Evolutionary conservation across 2,329 filamentous ascomycete species (phyloP).

Genomic region (Teratosphaeria zuluensis): DNA sequence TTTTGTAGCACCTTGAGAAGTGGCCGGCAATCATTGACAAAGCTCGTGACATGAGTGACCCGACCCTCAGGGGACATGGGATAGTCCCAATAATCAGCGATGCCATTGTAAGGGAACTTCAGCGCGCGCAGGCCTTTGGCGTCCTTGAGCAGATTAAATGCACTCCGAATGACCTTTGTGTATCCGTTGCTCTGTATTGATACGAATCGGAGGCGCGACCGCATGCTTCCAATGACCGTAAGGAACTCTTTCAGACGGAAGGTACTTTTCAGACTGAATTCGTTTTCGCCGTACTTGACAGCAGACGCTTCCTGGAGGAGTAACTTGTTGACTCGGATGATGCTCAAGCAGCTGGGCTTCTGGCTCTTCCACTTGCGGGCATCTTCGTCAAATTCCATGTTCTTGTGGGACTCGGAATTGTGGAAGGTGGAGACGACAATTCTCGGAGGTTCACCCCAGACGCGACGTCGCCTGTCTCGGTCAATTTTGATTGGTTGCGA

Average conservation of each 20-base stretch:
- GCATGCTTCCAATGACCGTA: background rate
- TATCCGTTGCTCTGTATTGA: background rate
- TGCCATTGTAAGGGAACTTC: background rate
- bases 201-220: background rate
- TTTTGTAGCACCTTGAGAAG: background rate
- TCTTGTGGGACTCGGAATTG: background rate
- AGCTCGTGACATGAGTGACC: background rate
- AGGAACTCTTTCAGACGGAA: slow-evolving; percentile 1
- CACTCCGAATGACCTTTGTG: background rate
- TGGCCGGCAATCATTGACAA: background rate
- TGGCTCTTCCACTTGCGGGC: background rate
- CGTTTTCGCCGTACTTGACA: slow-evolving; percentile 5
- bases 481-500: background rate
- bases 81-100: background rate
- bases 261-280: background rate
- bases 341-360: background rate
- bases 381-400: background rate
- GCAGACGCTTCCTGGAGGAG: slow-evolving; percentile 1
- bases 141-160: background rate
- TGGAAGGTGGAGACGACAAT: background rate
- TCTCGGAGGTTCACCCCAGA: background rate
- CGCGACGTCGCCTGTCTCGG: background rate
- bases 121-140: background rate
- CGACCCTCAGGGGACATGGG: too few relatives aligned
- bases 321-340: slow-evolving; percentile 2